Percentiles rank a stretch among this genome's conserved stretches.
phyloP scores from a whole-genome alignment of 495 filamentous ascomycete species.

The Xylaria telfairii region DNA sequence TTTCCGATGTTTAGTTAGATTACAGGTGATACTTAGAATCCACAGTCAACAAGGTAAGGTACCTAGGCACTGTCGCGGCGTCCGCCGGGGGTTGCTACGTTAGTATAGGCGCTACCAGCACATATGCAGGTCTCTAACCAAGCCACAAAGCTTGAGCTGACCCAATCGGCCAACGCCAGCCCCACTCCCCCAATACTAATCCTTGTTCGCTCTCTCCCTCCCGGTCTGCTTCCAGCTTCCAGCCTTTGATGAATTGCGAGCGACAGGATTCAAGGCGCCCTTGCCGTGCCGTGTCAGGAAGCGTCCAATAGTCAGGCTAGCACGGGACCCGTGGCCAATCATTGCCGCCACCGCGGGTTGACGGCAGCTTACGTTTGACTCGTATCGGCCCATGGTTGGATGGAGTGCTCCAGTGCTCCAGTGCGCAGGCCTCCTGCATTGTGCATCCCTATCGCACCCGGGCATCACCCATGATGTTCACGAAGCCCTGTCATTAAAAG shows the following conservation, averaged over 20 bases:
- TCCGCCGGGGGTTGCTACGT: no score
- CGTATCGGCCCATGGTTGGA: constrained; percentile 2
- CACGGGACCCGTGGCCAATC: constrained; percentile 17
- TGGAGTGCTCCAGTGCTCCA: neutral
- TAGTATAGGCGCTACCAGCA: neutral
- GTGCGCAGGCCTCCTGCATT: constrained; percentile 4
- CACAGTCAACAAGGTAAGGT: no score
- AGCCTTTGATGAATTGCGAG: neutral
- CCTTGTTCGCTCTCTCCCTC: neutral
- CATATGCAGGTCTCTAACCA: neutral
- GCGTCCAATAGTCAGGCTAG: neutral
- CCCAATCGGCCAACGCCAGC: neutral
- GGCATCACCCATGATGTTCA: neutral
- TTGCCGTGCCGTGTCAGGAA: neutral
- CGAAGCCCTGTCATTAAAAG: neutral
- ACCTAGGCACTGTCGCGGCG: no score
- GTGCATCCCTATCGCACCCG: neutral
- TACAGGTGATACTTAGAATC: no score
- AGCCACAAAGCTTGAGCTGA: constrained; percentile 23
- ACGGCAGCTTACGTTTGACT: constrained; percentile 1
- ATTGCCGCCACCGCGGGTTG: neutral
- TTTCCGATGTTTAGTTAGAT: no score
- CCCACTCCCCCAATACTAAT: neutral
- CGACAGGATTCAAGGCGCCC: neutral
- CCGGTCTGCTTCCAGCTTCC: neutral